These are phyloP conservation scores for Vigna hirtella DNA, from an alignment of 306 rosid species.

Conservation along the genomic window DNA sequence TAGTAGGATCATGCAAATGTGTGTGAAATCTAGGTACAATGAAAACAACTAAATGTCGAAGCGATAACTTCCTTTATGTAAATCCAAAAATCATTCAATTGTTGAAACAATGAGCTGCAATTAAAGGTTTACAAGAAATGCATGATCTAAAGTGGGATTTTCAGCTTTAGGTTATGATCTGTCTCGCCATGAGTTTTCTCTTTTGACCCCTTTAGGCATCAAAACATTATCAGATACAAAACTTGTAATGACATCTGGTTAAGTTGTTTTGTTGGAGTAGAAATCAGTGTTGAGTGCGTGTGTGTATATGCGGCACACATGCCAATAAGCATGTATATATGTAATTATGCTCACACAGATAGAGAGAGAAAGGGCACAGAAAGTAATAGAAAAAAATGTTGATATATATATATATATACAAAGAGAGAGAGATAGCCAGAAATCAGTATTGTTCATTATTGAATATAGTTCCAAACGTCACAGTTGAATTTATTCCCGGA, in stretches of 20 bases:
- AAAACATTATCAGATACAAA: conserved; percentile 20
- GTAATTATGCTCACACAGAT: conserved; percentile 45
- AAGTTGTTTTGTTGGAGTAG: conserved; percentile 37
- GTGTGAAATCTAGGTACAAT: not conserved
- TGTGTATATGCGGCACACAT: conserved; percentile 37
- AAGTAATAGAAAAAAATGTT: conserved; percentile 20
- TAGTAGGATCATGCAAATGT: not conserved
- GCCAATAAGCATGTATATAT: conserved; percentile 46
- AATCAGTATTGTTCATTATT: conserved; percentile 41
- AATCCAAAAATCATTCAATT: not conserved
- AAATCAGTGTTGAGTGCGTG: conserved; percentile 36
- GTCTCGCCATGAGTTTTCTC: conserved; percentile 27
- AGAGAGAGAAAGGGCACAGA: conserved; percentile 30
- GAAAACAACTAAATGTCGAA: not conserved
- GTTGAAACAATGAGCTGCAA: not conserved
- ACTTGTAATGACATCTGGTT: not conserved
- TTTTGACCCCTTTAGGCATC: conserved; percentile 35
- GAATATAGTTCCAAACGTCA: conserved; percentile 64
- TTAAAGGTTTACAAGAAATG: not conserved
- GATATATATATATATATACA: not conserved
- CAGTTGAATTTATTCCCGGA: conserved; percentile 59
- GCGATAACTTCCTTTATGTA: not conserved
- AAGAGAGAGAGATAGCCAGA: conserved; percentile 21
- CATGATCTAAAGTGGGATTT: not conserved
- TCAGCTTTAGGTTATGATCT: conserved; percentile 41